These are phyloP conservation scores for Huntiella bhutanensis DNA, from an alignment of 2,329 filamentous ascomycete genomes.

Conservation along the genomic window DNA sequence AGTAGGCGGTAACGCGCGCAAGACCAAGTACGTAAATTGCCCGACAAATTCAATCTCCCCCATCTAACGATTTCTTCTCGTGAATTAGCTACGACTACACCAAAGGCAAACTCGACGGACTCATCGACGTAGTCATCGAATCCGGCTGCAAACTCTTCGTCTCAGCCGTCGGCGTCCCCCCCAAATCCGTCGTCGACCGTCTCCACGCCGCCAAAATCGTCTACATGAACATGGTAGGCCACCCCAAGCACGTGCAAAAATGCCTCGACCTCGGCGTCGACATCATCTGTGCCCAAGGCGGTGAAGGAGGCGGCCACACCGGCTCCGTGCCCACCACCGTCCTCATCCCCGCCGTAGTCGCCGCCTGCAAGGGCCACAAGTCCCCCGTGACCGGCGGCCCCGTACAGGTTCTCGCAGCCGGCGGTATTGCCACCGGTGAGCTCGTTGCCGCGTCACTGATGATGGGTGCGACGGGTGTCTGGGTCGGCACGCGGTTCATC, in stretches of 20 bases:
- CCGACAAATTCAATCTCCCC: neutral
- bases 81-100: slow-evolving; percentile 88
- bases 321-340: slow-evolving; percentile 83
- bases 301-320: slow-evolving; percentile 92
- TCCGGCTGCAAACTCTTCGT: slow-evolving; percentile 86
- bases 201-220: slow-evolving; percentile 75
- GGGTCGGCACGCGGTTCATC: slow-evolving; percentile 94
- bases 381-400: slow-evolving; percentile 72
- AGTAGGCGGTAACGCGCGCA: slow-evolving; percentile 81
- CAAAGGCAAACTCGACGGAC: slow-evolving; percentile 88
- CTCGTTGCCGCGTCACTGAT: slow-evolving; percentile 77
- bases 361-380: slow-evolving; percentile 61
- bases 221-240: slow-evolving; percentile 99
- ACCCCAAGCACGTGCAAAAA: slow-evolving; percentile 98
- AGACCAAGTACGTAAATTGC: slow-evolving; percentile 50
- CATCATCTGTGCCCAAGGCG: slow-evolving; percentile 95
- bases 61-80: neutral
- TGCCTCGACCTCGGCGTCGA: slow-evolving; percentile 81
- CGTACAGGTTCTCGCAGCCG: slow-evolving; percentile 83
- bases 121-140: slow-evolving; percentile 83
- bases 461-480: slow-evolving; percentile 81
- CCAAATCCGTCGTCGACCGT: slow-evolving; percentile 71
- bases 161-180: slow-evolving; percentile 85
- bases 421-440: slow-evolving; percentile 85
- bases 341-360: slow-evolving; percentile 80